Conservation (phyloP, 441 rosid genomes). For the Pelargonium citronellum region DNA sequence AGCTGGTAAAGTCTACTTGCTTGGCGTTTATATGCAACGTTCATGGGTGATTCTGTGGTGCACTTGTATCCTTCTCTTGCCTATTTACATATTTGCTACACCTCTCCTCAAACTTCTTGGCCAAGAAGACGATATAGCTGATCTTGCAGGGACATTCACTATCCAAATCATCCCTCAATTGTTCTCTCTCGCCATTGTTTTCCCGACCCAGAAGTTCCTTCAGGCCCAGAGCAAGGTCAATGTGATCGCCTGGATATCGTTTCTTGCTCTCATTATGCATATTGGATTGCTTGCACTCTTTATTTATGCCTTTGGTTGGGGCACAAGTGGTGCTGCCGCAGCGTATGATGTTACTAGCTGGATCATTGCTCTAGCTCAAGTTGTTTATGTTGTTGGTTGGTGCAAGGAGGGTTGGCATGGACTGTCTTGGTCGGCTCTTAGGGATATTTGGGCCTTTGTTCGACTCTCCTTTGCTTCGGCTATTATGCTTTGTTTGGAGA, state of each 20-base stretch:
- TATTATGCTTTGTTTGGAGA: slow-evolving; percentile 79
- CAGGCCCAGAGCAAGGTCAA: slow-evolving; percentile 76
- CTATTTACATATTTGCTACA: slow-evolving; percentile 56
- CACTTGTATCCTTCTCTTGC: slow-evolving; percentile 36
- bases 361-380: slow-evolving; percentile 41
- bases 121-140: slow-evolving; percentile 45
- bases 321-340: slow-evolving; percentile 67
- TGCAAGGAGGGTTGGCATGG: slow-evolving; percentile 68
- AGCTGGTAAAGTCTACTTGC: slow-evolving; percentile 67
- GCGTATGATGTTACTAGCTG: slow-evolving; percentile 48
- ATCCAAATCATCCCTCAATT: slow-evolving; percentile 50
- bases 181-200: slow-evolving; percentile 51
- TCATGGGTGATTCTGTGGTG: slow-evolving; percentile 58
- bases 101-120: slow-evolving; percentile 59
- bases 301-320: slow-evolving; percentile 41
- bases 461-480: slow-evolving; percentile 78
- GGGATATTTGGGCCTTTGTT: slow-evolving; percentile 66
- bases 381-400: slow-evolving; percentile 46
- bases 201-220: slow-evolving; percentile 71
- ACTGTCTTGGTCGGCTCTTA: slow-evolving; percentile 49
- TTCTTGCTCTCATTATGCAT: slow-evolving; percentile 41
- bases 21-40: slow-evolving; percentile 75
- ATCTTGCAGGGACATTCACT: slow-evolving; percentile 53
- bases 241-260: slow-evolving; percentile 53
- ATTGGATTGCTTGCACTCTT: slow-evolving; percentile 42